Base-by-base conservation (phyloP, 306 rosid species). In the Acmispon strigosus region DNA sequence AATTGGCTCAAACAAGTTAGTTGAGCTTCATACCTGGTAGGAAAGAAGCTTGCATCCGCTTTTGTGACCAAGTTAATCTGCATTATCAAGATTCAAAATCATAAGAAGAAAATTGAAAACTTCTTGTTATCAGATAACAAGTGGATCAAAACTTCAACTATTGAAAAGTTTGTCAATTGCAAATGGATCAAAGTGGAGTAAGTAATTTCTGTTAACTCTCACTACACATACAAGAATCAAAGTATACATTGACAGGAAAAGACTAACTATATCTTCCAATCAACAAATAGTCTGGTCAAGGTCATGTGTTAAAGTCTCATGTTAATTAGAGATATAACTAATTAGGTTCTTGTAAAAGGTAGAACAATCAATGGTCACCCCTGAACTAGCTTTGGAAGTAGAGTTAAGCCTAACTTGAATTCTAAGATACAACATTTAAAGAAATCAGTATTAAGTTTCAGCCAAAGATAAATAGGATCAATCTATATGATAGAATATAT, bases 1-100 rank as follows among this genome's bases (percentile, higher is more conserved):
- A 7, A 75, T 27, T 0, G 17, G 50, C 20, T 51, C 43, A 62
- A 60, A 74, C 24, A 62, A 49, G 29, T 29, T 56, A 64, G 32
- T 17, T 61, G 17, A 42, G 44, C 34, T 76, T 27, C 78, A 15
- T 68, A 83, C 87, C 84, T 27, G 87, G 87, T 12, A 84, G 82
- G 64, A 84, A 76, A 56, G 78, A 17, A 58, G 84, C 80, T 73
- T 84, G 4, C 16, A 44, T 10, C 27, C 84, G 77, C 65, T 84
- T 84, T n/a, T 84, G 84, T 16, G 87, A 84, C 87, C 82, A 84
- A 50, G 80, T 49, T 63, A 84, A 52, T 51, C 87, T 84, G 82
- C 70, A 73, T 61, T 27, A 73, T 61, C 18, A 8, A 56, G 0
- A 1, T 1, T 3, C 61, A 80, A 72, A 2, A 75, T 54, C 52